Percentiles rank a stretch among this genome's conserved stretches.
These are phyloP conservation scores for Wallacemonas sp. DNA, from an alignment of 208 protist genomes.

Conservation along the genomic window DNA sequence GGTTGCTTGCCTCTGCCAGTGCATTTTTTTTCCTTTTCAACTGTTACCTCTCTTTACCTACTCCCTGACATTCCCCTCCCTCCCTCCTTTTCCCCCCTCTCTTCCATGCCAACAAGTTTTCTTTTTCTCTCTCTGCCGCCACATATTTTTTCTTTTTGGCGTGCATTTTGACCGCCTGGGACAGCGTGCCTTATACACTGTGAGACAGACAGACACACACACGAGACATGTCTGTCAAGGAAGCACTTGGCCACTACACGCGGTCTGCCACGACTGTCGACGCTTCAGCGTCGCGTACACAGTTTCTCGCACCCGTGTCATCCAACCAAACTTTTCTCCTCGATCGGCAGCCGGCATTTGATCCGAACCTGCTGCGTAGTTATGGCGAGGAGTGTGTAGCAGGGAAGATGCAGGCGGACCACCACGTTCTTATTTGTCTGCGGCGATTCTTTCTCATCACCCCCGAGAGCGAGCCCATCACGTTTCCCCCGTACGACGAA, in stretches of 20 bases:
- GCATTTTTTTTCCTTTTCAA: background rate
- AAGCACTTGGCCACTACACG: slow-evolving; percentile 21
- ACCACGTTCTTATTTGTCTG: slow-evolving; percentile 47
- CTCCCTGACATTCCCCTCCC: background rate
- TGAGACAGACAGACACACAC: no score
- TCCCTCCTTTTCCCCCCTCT: background rate
- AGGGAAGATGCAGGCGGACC: slow-evolving; percentile 10
- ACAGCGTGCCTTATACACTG: no score
- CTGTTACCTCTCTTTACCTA: background rate
- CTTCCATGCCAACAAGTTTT: background rate
- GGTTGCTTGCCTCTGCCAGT: slow-evolving; percentile 18
- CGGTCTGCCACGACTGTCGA: background rate
- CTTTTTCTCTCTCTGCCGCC: background rate
- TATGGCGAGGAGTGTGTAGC: slow-evolving; percentile 16
- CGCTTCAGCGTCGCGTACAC: background rate
- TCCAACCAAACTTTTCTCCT: slow-evolving; percentile 16
- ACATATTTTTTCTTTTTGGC: slow-evolving; percentile 19
- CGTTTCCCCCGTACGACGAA: slow-evolving; percentile 60
- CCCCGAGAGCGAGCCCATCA: slow-evolving; percentile 33
- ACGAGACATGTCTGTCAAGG: slow-evolving; percentile 26
- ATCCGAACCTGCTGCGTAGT: slow-evolving; percentile 6
- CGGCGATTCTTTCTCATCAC: slow-evolving; percentile 57
- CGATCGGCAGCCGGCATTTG: background rate
- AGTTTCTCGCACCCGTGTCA: slow-evolving; percentile 2
- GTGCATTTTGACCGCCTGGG: no score